A percentile compares a stretch with the other conserved stretches of the same genome.
Evolutionary conservation across 257 asterid genomes (phyloP).

Genomic region (Euphrasia confusa): DNA sequence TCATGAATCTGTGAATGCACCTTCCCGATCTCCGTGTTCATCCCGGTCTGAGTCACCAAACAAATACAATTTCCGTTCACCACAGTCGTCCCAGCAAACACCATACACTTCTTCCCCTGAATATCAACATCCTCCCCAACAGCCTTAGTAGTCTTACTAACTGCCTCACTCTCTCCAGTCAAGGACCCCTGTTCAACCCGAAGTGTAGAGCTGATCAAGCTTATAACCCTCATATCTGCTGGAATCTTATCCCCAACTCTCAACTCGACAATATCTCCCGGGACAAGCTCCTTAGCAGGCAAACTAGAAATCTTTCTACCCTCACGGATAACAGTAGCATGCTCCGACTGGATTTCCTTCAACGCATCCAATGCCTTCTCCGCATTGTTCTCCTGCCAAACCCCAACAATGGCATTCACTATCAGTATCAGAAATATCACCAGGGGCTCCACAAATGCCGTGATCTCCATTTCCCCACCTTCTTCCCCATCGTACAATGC

Average conservation of each 20-base stretch:
- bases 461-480: slow-evolving; percentile 95
- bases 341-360: slow-evolving; percentile 97
- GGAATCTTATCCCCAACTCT: slow-evolving; percentile 97
- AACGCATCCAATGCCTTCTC: slow-evolving; percentile 96
- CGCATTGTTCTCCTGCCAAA: slow-evolving; percentile 99
- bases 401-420: slow-evolving; percentile 93
- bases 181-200: slow-evolving; percentile 92
- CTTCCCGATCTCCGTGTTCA: slow-evolving; percentile 89
- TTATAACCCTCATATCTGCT: slow-evolving; percentile 92
- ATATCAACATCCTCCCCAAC: slow-evolving; percentile 87
- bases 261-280: slow-evolving; percentile 94
- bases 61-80: slow-evolving; percentile 90
- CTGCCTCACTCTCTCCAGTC: slow-evolving; percentile 99
- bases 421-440: slow-evolving; percentile 91
- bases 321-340: slow-evolving; percentile 74
- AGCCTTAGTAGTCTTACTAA: slow-evolving; percentile 75
- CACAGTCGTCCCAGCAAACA: slow-evolving; percentile 96
- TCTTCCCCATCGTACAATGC: slow-evolving; percentile 94
- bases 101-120: slow-evolving; percentile 96
- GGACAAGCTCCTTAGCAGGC: slow-evolving; percentile 93
- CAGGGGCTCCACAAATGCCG: slow-evolving; percentile 95
- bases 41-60: slow-evolving; percentile 84
- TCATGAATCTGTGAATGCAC: slow-evolving; percentile 95
- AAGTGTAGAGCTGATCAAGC: slow-evolving; percentile 83
- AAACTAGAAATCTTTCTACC: slow-evolving; percentile 59